Evolutionary conservation across 352 stramenopile species (phyloP), one percentile per base, ranked within the genome.

Genomic region (Globisporangium lucens): DNA sequence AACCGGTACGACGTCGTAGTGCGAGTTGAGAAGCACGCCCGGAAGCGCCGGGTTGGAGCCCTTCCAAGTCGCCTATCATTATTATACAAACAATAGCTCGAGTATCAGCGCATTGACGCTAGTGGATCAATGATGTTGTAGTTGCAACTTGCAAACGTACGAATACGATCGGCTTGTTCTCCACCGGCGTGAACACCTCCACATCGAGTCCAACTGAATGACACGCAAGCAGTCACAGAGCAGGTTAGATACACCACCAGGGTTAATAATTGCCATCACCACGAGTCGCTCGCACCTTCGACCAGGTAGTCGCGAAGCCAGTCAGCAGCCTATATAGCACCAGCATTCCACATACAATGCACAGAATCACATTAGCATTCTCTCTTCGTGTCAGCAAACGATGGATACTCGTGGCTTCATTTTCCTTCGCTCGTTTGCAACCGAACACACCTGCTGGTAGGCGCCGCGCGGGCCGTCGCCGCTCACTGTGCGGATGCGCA

Each of bases 1-100:
- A 15, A 83, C 91, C 0, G 95, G 95, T 8, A 98, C 95, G n/a
- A 98, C 95, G 76, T 98, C 95, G 73, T 98, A 98, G 73, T 98
- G 95, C 35, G 83, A 95, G 76, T 98, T 98, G 35, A 98, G 78
- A 5, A 98, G 66, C 29, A 98, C 72, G 0, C 85, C 70, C 2
- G 93, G 91, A 29, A 98, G 78, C 56, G 76, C 72, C 12, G 87
- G 70, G 69, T 98, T 33, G 30, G 30, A 33, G 30, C 30, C 30
- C 75, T 33, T 80, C 89, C 93, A 97, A 52, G 83, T 83, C 3
- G 76, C 74, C 77, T 84, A 49, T 24, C 17, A 33, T 3, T 6
- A 33, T 5, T 7, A 55, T 7, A 29, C 15, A 10, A 29, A 33
- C 30, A 33, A 5, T 6, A 33, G 30, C 5, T 33, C 30, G 5